Conservation (phyloP, 345 rosid genomes). For the Aquilaria yunnanensis region DNA sequence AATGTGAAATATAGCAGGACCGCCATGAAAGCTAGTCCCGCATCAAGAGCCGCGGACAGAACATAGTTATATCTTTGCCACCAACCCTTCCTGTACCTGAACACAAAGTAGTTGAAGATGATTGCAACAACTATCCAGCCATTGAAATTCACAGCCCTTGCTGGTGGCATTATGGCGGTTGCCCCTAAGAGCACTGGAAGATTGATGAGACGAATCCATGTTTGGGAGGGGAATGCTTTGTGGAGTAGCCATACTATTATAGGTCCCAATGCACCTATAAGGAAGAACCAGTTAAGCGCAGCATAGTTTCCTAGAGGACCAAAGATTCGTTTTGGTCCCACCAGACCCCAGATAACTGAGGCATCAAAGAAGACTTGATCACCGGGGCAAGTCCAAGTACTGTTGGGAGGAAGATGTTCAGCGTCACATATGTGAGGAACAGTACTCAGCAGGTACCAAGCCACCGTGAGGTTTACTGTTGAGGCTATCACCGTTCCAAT, state of each 20-base stretch:
- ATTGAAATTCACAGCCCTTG: constrained; percentile 47
- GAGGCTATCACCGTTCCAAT: constrained; percentile 49
- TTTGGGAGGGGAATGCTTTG: constrained; percentile 34
- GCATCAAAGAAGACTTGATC: constrained; percentile 58
- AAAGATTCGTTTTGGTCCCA: constrained; percentile 51
- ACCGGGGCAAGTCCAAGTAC: constrained; percentile 58
- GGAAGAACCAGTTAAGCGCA: constrained; percentile 55
- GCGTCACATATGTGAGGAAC: constrained; percentile 47
- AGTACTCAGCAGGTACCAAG: constrained; percentile 41
- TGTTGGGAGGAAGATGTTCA: constrained; percentile 43
- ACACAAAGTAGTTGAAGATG: constrained; percentile 43
- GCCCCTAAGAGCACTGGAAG: constrained; percentile 48
- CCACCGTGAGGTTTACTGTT: constrained; percentile 42
- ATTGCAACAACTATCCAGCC: constrained; percentile 39
- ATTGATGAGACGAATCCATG: constrained; percentile 44
- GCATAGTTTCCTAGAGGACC: constrained; percentile 39
- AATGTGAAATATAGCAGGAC: constrained; percentile 42
- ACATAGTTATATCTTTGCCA: constrained; percentile 64
- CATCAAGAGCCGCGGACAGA: constrained; percentile 53
- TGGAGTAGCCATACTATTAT: constrained; percentile 35
- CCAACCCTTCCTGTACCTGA: constrained; percentile 39
- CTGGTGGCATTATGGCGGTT: constrained; percentile 55
- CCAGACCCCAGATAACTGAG: constrained; percentile 53
- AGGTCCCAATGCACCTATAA: constrained; percentile 47
- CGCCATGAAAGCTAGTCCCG: constrained; percentile 58